These are phyloP conservation scores for Monilinia fructigena DNA, from an alignment of 2,329 filamentous ascomycete genomes.

Conservation along the genomic window DNA sequence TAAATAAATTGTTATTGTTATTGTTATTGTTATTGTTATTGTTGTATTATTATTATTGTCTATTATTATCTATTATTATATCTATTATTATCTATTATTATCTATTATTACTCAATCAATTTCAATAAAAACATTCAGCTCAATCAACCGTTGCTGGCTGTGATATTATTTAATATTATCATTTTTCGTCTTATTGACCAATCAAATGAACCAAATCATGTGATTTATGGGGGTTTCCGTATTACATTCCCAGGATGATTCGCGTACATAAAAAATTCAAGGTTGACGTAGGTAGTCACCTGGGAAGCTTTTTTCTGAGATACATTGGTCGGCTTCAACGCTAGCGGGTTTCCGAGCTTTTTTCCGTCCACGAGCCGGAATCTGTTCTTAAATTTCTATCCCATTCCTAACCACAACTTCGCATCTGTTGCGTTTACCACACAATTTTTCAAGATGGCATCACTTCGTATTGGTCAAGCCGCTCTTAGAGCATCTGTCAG, in stretches of 20 bases:
- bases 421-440: slow-evolving; percentile 23
- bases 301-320: neutral
- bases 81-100: too few relatives aligned
- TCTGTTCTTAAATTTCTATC: slow-evolving; percentile 36
- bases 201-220: neutral
- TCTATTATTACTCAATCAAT: too few relatives aligned
- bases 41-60: too few relatives aligned
- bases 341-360: slow-evolving; percentile 19
- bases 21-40: neutral
- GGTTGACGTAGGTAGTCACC: slow-evolving; percentile 6
- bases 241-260: slow-evolving; percentile 16
- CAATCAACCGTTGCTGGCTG: too few relatives aligned
- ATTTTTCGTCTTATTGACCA: neutral
- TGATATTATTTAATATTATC: neutral
- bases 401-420: slow-evolving; percentile 34
- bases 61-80: too few relatives aligned
- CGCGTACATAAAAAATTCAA: slow-evolving; percentile 5
- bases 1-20: neutral
- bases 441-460: slow-evolving; percentile 65
- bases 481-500: slow-evolving; percentile 76
- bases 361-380: slow-evolving; percentile 17
- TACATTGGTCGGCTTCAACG: slow-evolving; percentile 19
- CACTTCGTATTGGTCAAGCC: slow-evolving; percentile 77
- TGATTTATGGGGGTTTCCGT: slow-evolving; percentile 20
- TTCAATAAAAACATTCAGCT: too few relatives aligned